phyloP scores from a whole-genome alignment of 163 green algal species.

The Scenedesmus sp. region DNA sequence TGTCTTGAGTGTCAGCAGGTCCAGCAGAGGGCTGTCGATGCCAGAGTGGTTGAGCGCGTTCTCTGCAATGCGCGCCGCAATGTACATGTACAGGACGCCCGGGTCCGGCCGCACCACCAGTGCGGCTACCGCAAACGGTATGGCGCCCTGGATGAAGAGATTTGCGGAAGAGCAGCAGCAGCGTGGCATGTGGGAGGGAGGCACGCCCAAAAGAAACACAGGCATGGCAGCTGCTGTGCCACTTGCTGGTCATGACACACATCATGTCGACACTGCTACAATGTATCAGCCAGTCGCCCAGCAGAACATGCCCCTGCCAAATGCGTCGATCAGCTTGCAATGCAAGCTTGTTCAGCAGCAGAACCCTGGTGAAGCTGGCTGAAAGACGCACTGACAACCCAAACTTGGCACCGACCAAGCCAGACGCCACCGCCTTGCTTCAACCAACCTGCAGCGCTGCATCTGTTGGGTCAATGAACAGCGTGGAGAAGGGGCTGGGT shows the following conservation, averaged over 20 bases:
- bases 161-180: background rate
- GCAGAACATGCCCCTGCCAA: too few relatives aligned
- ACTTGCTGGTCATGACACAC: too few relatives aligned
- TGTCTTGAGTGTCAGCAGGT: constrained; percentile 41
- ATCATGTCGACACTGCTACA: too few relatives aligned
- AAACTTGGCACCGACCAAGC: too few relatives aligned
- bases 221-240: background rate
- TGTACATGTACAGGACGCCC: constrained; percentile 33
- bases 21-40: constrained; percentile 12
- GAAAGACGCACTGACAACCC: too few relatives aligned
- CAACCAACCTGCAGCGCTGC: constrained; percentile 30
- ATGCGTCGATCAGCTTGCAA: too few relatives aligned
- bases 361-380: too few relatives aligned
- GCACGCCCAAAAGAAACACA: background rate
- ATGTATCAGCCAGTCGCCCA: too few relatives aligned
- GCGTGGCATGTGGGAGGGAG: background rate
- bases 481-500: constrained; percentile 35
- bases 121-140: constrained; percentile 45
- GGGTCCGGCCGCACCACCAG: constrained; percentile 26
- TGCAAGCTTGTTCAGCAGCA: too few relatives aligned
- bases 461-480: constrained; percentile 48
- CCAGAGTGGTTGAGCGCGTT: constrained; percentile 54
- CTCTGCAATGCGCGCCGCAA: constrained; percentile 35
- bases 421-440: background rate
- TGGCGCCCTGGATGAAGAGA: background rate